Conservation (phyloP, 345 rosid genomes). For the Litchi chinensis region DNA sequence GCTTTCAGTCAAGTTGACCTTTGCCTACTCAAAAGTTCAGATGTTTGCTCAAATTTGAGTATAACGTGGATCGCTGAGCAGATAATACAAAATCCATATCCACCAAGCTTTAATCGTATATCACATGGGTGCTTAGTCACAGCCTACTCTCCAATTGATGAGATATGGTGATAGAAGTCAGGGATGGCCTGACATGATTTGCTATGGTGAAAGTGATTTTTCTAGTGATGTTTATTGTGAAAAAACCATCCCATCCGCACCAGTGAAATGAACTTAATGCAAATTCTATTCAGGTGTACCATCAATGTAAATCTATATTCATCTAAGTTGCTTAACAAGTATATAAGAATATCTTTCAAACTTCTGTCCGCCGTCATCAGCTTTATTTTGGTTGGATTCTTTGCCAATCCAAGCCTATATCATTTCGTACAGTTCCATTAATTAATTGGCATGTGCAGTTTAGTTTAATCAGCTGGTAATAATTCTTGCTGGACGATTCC, state of each 20-base stretch:
- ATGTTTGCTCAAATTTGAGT: conserved; percentile 6
- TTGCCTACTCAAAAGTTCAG: neutral
- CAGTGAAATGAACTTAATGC: neutral
- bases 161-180: no score
- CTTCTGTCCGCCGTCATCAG: no score
- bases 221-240: neutral
- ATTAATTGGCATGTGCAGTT: no score
- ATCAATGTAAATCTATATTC: neutral
- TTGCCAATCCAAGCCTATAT: no score
- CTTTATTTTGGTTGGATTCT: no score
- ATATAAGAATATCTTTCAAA: neutral
- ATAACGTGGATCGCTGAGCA: neutral
- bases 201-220: neutral
- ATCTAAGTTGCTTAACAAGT: neutral
- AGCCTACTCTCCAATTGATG: neutral
- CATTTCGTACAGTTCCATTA: no score
- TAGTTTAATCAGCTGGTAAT: no score
- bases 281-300: neutral
- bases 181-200: neutral
- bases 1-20: conserved; percentile 42
- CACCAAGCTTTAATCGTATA: neutral
- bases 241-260: neutral
- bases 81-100: neutral
- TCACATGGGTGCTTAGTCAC: neutral
- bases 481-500: no score